A percentile compares a stretch with the other conserved stretches of the same genome.
phyloP scores from a whole-genome alignment of 345 rosid species.

The Syzygium oleosum region DNA sequence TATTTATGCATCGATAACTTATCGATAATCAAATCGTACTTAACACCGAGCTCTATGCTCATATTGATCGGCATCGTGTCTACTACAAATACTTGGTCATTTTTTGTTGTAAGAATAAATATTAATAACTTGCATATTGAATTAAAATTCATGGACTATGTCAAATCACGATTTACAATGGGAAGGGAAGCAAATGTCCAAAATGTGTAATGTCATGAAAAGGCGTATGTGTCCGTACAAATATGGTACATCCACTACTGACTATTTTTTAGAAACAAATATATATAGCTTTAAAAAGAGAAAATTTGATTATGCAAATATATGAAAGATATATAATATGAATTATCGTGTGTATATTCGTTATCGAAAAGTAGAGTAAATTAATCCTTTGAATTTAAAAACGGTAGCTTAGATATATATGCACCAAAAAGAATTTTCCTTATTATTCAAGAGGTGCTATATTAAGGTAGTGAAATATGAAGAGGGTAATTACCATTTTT shows the following conservation, averaged over 20 bases:
- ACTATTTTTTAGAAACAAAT: not conserved
- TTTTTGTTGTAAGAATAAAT: not conserved
- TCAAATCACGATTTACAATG: not conserved
- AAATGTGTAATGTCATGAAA: not conserved
- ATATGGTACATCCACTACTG: not conserved
- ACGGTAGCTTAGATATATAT: not conserved
- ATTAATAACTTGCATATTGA: not conserved
- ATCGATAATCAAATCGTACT: not conserved
- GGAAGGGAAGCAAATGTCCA: not conserved
- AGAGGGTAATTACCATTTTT: not conserved
- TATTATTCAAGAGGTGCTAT: not conserved
- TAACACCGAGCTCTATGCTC: not conserved
- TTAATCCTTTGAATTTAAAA: not conserved
- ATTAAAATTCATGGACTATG: too few relatives aligned
- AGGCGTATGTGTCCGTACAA: not conserved
- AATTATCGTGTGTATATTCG: not conserved
- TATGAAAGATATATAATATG: accelerated
- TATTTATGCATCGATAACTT: too few relatives aligned
- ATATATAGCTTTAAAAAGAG: not conserved
- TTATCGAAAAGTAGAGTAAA: not conserved
- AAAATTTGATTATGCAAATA: not conserved
- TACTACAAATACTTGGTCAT: accelerated
- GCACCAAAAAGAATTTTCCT: not conserved
- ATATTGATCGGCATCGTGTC: not conserved
- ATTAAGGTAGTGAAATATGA: not conserved